These are phyloP conservation scores for Apiotrichum gamsii DNA, from an alignment of 1,284 basidiomycete species.

Conservation along the genomic window DNA sequence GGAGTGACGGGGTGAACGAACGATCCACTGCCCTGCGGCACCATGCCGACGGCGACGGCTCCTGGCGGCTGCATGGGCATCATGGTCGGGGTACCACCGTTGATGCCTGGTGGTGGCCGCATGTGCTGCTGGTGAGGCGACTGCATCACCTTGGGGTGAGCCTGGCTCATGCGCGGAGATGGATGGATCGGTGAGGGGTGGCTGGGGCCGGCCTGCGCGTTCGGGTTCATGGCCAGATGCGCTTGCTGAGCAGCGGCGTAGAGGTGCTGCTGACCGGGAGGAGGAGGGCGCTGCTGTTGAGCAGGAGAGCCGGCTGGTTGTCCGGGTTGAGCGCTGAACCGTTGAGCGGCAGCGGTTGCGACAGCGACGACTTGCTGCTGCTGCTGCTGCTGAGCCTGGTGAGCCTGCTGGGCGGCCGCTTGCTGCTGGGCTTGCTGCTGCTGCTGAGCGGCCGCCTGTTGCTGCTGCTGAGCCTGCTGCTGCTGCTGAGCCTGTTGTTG, in stretches of 20 bases:
- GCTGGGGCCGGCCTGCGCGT: constrained; percentile 19
- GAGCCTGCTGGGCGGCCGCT: constrained; percentile 17
- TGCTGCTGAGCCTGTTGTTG: constrained; percentile 12
- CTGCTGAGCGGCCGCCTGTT: constrained; percentile 15
- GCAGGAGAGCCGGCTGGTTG: constrained; percentile 23
- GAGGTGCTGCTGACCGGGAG: constrained; percentile 23
- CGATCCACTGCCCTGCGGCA: constrained; percentile 6
- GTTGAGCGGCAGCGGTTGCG: constrained; percentile 8
- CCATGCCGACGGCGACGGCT: constrained; percentile 6
- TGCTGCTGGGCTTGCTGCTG: constrained; percentile 16
- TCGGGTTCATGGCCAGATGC: constrained; percentile 23
- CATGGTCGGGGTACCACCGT: constrained; percentile 31
- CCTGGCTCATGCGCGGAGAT: constrained; percentile 26
- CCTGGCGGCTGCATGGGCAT: constrained; percentile 29
- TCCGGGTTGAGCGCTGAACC: constrained; percentile 15
- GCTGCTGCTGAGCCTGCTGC: constrained; percentile 11
- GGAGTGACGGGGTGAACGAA: constrained; percentile 19
- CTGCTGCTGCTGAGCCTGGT: constrained; percentile 19
- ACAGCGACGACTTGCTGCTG: constrained; percentile 13
- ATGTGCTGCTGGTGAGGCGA: constrained; percentile 35
- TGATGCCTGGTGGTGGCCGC: constrained; percentile 26
- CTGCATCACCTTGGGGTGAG: constrained; percentile 27
- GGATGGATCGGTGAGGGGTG: constrained; percentile 26
- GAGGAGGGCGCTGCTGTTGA: constrained; percentile 22
- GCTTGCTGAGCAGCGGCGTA: constrained; percentile 18